Evolutionary conservation across 306 rosid species (phyloP).

Genomic region (Gleditsia sinensis): DNA sequence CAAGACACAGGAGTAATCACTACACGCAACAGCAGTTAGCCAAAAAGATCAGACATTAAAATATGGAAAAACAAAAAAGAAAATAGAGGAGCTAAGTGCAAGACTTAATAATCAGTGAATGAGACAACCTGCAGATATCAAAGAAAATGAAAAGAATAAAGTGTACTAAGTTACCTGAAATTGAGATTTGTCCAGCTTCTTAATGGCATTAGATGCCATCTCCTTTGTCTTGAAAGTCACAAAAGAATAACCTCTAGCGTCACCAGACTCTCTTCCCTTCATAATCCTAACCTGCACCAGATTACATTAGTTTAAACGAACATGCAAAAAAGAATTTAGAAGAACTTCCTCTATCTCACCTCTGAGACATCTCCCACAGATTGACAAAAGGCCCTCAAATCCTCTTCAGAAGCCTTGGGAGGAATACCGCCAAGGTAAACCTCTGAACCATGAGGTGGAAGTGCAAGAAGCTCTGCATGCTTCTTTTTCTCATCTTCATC

Average conservation of each 20-base stretch:
- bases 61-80: background rate
- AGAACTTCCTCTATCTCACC: constrained; percentile 44
- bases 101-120: constrained; percentile 10
- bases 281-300: constrained; percentile 64
- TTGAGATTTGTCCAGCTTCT: constrained; percentile 58
- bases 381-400: constrained; percentile 63
- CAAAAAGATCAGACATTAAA: background rate
- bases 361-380: constrained; percentile 69
- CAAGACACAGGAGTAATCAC: background rate
- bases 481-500: constrained; percentile 51
- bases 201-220: constrained; percentile 65
- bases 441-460: constrained; percentile 80
- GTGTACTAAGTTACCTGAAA: constrained; percentile 49
- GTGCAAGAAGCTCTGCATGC: constrained; percentile 72
- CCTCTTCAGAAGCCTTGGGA: constrained; percentile 55
- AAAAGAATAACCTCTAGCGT: constrained; percentile 68
- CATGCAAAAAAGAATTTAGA: constrained; percentile 7
- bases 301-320: constrained; percentile 19
- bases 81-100: background rate
- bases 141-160: constrained; percentile 15
- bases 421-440: constrained; percentile 79
- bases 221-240: constrained; percentile 72
- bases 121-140: constrained; percentile 8
- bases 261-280: constrained; percentile 62
- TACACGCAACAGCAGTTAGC: constrained; percentile 1